Evolutionary conservation across 306 rosid genomes (phyloP), one percentile per base, ranked within the genome.

Genomic region (Heteromeles arbutifolia): DNA sequence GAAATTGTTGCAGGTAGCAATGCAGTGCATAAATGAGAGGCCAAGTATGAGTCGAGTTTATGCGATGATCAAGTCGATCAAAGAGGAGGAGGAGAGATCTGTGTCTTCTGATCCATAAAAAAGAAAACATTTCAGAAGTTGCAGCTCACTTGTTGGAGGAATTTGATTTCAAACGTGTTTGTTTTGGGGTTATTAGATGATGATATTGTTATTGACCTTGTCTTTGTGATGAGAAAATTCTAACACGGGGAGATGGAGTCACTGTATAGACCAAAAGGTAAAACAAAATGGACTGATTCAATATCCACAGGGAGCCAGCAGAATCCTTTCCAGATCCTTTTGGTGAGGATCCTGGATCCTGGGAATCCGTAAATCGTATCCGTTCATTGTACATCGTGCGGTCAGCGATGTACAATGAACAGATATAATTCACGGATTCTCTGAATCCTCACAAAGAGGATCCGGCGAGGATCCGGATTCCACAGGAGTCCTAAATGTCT

Each of bases 1-100:
- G 87, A 88, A 69, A 58, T 84, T 89, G 89, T 80, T 88, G 86
- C 88, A 82, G 61, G 78, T 89, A 72, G 95, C 91, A 22, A 39
- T 89, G 29, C 84, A 84, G 73, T 91, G 95, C 78, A 76, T 75
- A 57, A 85, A 76, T 80, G 86, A 83, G 28, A 86, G 85, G 79
- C 88, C 89, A 56, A 79, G 66, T 26, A 87, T 91, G 87, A 70
- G 70, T 61, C 86, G 78, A 72, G 86, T 89, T 70, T 89, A 82
- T 6, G 63, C 52, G 76, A 82, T 86, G 81, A 81, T 79, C 59
- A 85, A 75, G 67, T 41, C 81, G 8, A 80, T 91, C 65, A 85
- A 78, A 76, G 87, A 86, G 67, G 88, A 89, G 69, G 90, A 89
- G 50, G 87, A 86, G 79, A 84, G 83, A 67, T 91, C 88, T 22